Percentiles rank a stretch among this genome's conserved stretches.
These are phyloP conservation scores for Pichia sp. DNA, from an alignment of 1,139 yeast species.

Conservation along the genomic window DNA sequence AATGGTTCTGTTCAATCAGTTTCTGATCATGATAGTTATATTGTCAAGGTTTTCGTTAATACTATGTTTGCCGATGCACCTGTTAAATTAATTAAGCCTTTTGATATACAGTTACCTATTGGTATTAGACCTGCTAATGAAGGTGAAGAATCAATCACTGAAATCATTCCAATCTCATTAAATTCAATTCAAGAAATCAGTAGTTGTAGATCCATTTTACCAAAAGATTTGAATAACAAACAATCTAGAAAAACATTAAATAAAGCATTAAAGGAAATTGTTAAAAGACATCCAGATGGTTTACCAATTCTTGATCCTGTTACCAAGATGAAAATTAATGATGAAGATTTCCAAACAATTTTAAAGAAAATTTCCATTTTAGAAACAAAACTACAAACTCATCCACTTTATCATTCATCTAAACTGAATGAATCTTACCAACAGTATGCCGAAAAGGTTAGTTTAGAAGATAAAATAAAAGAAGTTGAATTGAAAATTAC, in stretches of 20 bases:
- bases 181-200: slow-evolving; percentile 70
- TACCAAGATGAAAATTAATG: slow-evolving; percentile 82
- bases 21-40: slow-evolving; percentile 79
- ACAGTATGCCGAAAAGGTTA: slow-evolving; percentile 58
- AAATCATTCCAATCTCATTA: slow-evolving; percentile 77
- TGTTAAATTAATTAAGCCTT: slow-evolving; percentile 60
- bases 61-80: slow-evolving; percentile 77
- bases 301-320: slow-evolving; percentile 86
- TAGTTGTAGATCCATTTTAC: slow-evolving; percentile 73
- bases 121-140: slow-evolving; percentile 79
- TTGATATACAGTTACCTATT: slow-evolving; percentile 69
- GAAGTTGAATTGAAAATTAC: slow-evolving; percentile 55
- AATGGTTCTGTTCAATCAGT: slow-evolving; percentile 44
- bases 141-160: slow-evolving; percentile 69
- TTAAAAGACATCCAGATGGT: slow-evolving; percentile 81
- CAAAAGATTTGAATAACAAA: slow-evolving; percentile 67
- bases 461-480: slow-evolving; percentile 55
- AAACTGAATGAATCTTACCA: slow-evolving; percentile 57
- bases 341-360: slow-evolving; percentile 61
- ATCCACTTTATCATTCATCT: slow-evolving; percentile 64
- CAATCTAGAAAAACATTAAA: slow-evolving; percentile 68
- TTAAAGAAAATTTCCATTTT: slow-evolving; percentile 75
- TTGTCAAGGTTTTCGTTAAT: slow-evolving; percentile 78
- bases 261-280: slow-evolving; percentile 73
- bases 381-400: slow-evolving; percentile 62